Conservation (phyloP, 169 alveolate species). For the Eimeria maxima region DNA sequence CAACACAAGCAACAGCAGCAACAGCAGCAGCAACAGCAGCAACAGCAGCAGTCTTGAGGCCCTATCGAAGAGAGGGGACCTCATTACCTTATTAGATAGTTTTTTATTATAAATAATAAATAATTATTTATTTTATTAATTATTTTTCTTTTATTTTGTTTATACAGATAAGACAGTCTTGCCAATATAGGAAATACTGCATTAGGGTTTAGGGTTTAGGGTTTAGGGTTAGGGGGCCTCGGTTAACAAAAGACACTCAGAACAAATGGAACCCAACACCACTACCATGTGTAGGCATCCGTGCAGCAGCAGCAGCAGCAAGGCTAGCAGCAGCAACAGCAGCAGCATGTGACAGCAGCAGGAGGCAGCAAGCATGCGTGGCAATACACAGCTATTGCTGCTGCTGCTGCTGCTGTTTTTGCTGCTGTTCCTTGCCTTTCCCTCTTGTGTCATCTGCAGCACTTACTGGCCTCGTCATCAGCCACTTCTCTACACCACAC, state of each 20-base stretch:
- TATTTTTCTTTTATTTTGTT: too few species aligned
- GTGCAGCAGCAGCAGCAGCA: conserved; percentile 34
- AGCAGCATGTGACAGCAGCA: not conserved
- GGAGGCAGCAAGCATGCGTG: conserved; percentile 5
- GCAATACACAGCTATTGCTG: not conserved
- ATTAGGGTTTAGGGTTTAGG: too few species aligned
- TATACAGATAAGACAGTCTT: too few species aligned
- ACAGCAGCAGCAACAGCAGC: too few species aligned
- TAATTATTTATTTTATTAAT: too few species aligned
- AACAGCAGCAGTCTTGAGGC: too few species aligned
- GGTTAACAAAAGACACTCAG: not conserved
- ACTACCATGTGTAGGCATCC: not conserved
- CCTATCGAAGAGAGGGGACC: too few species aligned
- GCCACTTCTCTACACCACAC: not conserved
- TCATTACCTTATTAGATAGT: too few species aligned
- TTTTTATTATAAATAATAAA: too few species aligned
- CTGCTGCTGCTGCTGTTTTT: conserved; percentile 48
- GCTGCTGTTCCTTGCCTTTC: not conserved
- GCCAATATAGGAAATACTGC: too few species aligned
- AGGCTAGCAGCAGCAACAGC: not conserved
- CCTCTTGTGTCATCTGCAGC: conserved; percentile 19
- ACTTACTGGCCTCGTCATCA: not conserved
- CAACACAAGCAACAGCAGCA: too few species aligned
- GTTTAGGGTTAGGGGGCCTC: not conserved
- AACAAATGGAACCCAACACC: not conserved